Conservation (phyloP, 805 yeast genomes). For the Yarrowia alimentaria region DNA sequence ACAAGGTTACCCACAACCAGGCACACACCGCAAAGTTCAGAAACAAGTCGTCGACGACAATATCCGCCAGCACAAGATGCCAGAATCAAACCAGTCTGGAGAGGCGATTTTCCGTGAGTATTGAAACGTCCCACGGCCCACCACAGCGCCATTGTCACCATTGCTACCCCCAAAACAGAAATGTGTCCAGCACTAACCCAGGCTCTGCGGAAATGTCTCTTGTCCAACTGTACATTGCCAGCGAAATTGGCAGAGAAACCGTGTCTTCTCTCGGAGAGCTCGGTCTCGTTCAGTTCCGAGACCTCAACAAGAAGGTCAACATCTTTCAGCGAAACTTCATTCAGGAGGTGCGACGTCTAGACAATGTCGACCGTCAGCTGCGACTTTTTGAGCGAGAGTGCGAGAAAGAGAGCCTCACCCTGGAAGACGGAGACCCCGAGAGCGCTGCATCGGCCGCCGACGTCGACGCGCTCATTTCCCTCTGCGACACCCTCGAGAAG, state of each 20-base stretch:
- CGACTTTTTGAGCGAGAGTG: slow-evolving; percentile 44
- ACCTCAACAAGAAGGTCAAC: slow-evolving; percentile 74
- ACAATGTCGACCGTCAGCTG: slow-evolving; percentile 84
- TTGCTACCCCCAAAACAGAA: too few relatives aligned
- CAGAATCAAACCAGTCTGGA: slow-evolving; percentile 27
- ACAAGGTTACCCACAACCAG: too few relatives aligned
- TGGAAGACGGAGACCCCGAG: slow-evolving; percentile 46
- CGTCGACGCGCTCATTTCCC: slow-evolving; percentile 67
- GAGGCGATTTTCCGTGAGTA: slow-evolving; percentile 43
- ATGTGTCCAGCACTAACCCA: too few relatives aligned
- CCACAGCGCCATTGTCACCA: too few relatives aligned
- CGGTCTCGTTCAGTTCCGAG: slow-evolving; percentile 85
- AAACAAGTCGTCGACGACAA: slow-evolving; percentile 18
- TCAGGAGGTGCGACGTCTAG: slow-evolving; percentile 76
- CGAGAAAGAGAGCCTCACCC: slow-evolving; percentile 37
- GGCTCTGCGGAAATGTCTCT: slow-evolving; percentile 97
- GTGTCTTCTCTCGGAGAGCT: slow-evolving; percentile 83
- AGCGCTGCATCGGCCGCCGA: slow-evolving; percentile 47
- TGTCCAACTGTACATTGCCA: slow-evolving; percentile 86
- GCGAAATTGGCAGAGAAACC: slow-evolving; percentile 83
- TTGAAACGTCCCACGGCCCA: neutral
- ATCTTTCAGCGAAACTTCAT: slow-evolving; percentile 91
- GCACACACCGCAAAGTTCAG: slow-evolving; percentile 25
- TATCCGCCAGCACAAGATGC: slow-evolving; percentile 17
- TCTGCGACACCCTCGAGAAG: slow-evolving; percentile 66